Percentiles rank a stretch among this genome's conserved stretches.
phyloP scores from a whole-genome alignment of 2,329 filamentous ascomycete species.

The Exophiala spinifera region DNA sequence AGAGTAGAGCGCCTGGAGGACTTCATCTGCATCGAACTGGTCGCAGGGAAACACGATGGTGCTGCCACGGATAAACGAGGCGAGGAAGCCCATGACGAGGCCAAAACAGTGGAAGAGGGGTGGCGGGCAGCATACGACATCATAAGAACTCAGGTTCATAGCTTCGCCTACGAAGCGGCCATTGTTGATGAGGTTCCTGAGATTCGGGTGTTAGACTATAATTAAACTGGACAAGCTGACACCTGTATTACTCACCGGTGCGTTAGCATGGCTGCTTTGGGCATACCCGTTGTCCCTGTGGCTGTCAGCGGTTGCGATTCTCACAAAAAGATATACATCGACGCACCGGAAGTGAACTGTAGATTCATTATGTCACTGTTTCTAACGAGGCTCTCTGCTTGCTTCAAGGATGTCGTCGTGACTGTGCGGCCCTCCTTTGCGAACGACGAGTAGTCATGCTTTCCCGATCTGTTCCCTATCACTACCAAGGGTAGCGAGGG shows the following conservation, averaged over 20 bases:
- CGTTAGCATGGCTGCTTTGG: constrained; percentile 85
- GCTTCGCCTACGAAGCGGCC: constrained; percentile 75
- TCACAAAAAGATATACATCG: too few relatives aligned
- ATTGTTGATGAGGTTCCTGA: constrained; percentile 60
- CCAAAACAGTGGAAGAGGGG: constrained; percentile 73
- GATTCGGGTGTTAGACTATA: constrained; percentile 2
- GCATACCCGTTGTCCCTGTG: constrained; percentile 74
- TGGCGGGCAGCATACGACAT: constrained; percentile 65
- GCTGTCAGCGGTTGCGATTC: not conserved
- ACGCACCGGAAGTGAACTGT: constrained; percentile 72
- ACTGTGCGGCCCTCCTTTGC: constrained; percentile 30
- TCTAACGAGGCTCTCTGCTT: constrained; percentile 10
- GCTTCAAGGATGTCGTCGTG: constrained; percentile 4
- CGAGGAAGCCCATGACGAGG: constrained; percentile 88
- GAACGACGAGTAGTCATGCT: constrained; percentile 45
- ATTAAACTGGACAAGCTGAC: not conserved
- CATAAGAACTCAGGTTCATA: constrained; percentile 71
- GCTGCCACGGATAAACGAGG: constrained; percentile 75
- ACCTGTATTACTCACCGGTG: constrained; percentile 66
- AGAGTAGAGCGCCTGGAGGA: constrained; percentile 47
- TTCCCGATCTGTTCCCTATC: constrained; percentile 42
- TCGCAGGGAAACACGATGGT: constrained; percentile 84
- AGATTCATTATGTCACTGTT: constrained; percentile 77
- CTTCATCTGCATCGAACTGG: constrained; percentile 74
- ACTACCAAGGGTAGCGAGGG: constrained; percentile 68